These are phyloP conservation scores for Tagetes patula DNA, from an alignment of 129 eudicot genomes.

Conservation along the genomic window DNA sequence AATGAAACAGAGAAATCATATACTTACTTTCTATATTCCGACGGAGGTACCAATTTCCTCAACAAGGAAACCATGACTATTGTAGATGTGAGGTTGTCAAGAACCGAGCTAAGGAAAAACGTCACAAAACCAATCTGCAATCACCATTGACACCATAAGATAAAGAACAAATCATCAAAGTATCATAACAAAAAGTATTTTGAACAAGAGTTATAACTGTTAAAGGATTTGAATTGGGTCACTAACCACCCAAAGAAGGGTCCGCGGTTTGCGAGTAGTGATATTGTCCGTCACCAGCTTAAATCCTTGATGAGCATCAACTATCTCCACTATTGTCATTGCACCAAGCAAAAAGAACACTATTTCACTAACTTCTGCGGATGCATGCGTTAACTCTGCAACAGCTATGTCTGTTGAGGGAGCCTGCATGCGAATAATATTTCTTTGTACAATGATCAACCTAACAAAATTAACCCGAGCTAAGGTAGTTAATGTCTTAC, in stretches of 20 bases:
- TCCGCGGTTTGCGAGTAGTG: conserved; percentile 92
- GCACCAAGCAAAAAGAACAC: conserved; percentile 98
- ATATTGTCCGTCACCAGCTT: conserved; percentile 95
- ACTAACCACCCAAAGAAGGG: conserved; percentile 99
- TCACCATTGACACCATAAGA: not conserved
- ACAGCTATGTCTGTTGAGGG: conserved; percentile 94
- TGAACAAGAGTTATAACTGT: not conserved
- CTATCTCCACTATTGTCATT: conserved; percentile 97
- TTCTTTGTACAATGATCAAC: no score
- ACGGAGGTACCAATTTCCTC: conserved; percentile 91
- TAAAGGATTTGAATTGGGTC: conserved; percentile 5
- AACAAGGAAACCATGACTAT: conserved; percentile 96
- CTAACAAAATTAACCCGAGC: not conserved
- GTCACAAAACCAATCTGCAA: conserved; percentile 96
- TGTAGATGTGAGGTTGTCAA: conserved; percentile 95
- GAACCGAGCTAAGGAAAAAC: conserved; percentile 84
- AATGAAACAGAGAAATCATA: no score
- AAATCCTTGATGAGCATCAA: conserved; percentile 99
- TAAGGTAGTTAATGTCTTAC: conserved; percentile 44
- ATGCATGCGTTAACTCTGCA: conserved; percentile 84
- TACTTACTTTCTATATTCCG: conserved; percentile 91
- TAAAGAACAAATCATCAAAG: no score
- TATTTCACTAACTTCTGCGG: conserved; percentile 97
- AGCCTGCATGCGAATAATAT: conserved; percentile 54
- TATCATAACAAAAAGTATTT: not conserved